These are phyloP conservation scores for Neckera pumila DNA, from an alignment of 225 moss, liverwort and hornwort species.

Conservation along the genomic window DNA sequence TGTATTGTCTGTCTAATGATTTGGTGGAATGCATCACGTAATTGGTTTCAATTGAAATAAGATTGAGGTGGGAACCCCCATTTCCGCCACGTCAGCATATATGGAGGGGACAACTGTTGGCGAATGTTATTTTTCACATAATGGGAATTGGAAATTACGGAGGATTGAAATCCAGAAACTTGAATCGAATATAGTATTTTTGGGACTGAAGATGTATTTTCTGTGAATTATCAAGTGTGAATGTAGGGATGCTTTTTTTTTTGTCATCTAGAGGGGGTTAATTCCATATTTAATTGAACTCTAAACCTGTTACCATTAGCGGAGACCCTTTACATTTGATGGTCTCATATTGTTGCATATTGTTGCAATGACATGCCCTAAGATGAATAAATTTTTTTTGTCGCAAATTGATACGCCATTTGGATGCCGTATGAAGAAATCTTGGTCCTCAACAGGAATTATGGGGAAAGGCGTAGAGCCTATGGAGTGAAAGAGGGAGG, in stretches of 20 bases:
- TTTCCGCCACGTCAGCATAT: neutral
- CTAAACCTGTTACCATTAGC: neutral
- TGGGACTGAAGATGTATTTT: neutral
- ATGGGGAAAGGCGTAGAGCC: no score
- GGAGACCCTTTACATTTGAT: neutral
- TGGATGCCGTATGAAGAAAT: no score
- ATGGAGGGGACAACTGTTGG: neutral
- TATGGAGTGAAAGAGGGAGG: no score
- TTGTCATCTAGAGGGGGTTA: neutral
- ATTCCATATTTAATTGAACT: neutral
- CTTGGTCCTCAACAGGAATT: no score
- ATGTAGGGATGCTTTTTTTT: neutral
- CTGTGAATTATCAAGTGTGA: neutral
- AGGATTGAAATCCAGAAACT: neutral
- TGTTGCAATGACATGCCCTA: neutral
- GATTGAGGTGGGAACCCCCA: neutral
- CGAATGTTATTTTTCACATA: neutral
- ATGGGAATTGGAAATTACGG: neutral
- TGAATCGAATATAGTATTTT: neutral
- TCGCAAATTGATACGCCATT: no score
- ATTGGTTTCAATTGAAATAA: neutral
- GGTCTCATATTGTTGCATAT: neutral
- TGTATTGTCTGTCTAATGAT: neutral
- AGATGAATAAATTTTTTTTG: no score
- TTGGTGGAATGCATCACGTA: neutral